Base-by-base conservation (phyloP, 805 yeast genomes). In the Priceomyces medius region DNA sequence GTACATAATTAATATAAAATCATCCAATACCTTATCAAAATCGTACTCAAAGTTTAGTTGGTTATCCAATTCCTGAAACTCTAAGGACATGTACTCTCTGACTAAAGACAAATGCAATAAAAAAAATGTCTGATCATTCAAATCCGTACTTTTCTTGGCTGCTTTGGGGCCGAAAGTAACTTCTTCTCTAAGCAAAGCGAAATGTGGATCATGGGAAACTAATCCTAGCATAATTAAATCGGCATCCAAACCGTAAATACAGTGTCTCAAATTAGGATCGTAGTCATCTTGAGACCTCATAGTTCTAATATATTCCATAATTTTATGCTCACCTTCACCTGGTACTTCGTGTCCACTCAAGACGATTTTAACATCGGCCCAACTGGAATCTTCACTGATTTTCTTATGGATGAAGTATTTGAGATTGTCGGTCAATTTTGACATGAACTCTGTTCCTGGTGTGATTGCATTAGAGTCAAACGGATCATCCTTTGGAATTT, bases 401-500 rank as follows among this genome's bases (percentile, higher is more conserved):
- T 93, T 93, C 62, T 85, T 88, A 3, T 95, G 88, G 6, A 87
- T 88, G 96, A 97, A 93, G 61, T 88, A 93, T 46, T 93, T 72
- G 48, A 93, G 69, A 3, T 93, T 83, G 23, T 71, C 70, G 0
- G 98, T 96, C 46, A 93, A 69, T 39, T 81, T 82, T 56, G 85
- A 91, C 99, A 93, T 93, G 53, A 93, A 93, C 19, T 96, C 97
- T 0, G 99, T 93, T 44, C 99, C 99, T 3, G 99, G 99, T 2
- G 99, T 93, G 55, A 93, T 93, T 8, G 95, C 91, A 56, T 93
- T 93, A 17, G 95, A 81, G 68, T 93, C 99, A 58, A 89, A 91
- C 3, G 93, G 89, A 26, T 82, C 86, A 27, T 85, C 90, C 47
- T 82, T 81, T 42, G 96, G 95, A 39, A 88, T 69, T 35, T 79